Evolutionary conservation across 805 yeast genomes (phyloP).

Genomic region (Monosporozyma solicola): DNA sequence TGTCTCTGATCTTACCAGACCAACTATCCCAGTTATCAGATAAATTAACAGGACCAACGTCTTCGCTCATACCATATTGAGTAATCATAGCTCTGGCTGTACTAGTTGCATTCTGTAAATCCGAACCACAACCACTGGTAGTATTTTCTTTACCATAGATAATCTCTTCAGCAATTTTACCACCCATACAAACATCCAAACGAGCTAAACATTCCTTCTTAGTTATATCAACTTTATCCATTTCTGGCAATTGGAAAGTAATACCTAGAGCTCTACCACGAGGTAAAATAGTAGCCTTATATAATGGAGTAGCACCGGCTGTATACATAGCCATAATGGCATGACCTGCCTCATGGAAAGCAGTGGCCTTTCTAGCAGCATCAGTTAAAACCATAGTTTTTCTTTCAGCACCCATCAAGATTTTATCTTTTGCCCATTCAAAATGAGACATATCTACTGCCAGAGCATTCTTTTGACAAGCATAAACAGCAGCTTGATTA

Average conservation of each 20-base stretch:
- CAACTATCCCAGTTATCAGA: conserved; percentile 91
- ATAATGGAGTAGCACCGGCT: conserved; percentile 87
- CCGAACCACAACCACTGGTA: conserved; percentile 92
- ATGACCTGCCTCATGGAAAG: conserved; percentile 98
- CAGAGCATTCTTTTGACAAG: conserved; percentile 85
- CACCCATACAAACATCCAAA: conserved; percentile 98
- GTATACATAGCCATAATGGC: conserved; percentile 96
- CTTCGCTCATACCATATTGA: conserved; percentile 90
- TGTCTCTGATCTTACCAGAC: conserved; percentile 80
- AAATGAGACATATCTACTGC: conserved; percentile 85
- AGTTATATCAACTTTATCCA: conserved; percentile 94
- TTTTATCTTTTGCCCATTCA: conserved; percentile 99
- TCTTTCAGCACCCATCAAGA: conserved; percentile 95
- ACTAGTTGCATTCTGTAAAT: conserved; percentile 78
- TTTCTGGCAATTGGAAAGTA: conserved; percentile 95
- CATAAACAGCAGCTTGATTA: conserved; percentile 96
- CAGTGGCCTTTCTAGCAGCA: conserved; percentile 86
- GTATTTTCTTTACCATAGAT: conserved; percentile 86
- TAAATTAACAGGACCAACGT: conserved; percentile 84
- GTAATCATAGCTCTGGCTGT: conserved; percentile 97
- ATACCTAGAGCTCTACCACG: conserved; percentile 95
- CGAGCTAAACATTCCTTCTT: conserved; percentile 83
- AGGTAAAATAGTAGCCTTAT: conserved; percentile 94
- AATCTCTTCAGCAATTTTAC: conserved; percentile 93
- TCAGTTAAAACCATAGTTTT: conserved; percentile 97